Evolutionary conservation across 2,329 filamentous ascomycete species (phyloP), one percentile per base, ranked within the genome.

Genomic region (Penicillium freii): DNA sequence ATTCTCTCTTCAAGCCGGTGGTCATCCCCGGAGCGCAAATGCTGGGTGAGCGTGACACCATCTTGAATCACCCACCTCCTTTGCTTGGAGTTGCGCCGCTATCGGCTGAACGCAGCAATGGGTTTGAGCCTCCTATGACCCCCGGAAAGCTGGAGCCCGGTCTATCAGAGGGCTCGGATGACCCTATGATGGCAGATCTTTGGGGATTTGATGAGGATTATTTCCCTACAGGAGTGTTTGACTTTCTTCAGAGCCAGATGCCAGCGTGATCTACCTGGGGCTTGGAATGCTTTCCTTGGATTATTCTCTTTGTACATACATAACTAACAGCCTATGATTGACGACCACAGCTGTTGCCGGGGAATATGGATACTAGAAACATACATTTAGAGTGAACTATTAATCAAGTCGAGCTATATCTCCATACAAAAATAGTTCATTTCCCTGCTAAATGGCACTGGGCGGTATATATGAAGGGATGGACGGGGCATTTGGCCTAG

Each of bases 191-290:
- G 73, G 67, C 71, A 15, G 73, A 75, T 61, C 57, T 75, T 23
- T 76, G 73, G 73, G 73, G 73, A 13, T 75, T 75, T 40, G 73
- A 76, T 27, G 73, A 75, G 53, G 73, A 76, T 27, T 75, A 75
- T 56, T 76, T 76, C 51, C 73, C 73, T 5, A 75, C 72, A n/a
- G 73, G 73, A 21, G 73, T 76, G 13, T 75, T 75, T 60, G 73
- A 75, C 60, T 76, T 76, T 46, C 62, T 76, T 21, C 73, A 75
- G 56, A 75, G 72, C 17, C 73, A 76, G 60, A 76, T 76, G 73
- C 73, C 73, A 19, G 73, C 73, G 29, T 76, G 55, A 71, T 51
- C 3, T 34, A 31, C 31, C 34, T 8, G 5, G 4, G n/a, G 2
- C 8, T 29, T 46, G 19, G 36, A 9, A 34, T 31, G 48, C 13